These are phyloP conservation scores for Hura crepitans DNA, from an alignment of 441 rosid species.

Conservation along the genomic window DNA sequence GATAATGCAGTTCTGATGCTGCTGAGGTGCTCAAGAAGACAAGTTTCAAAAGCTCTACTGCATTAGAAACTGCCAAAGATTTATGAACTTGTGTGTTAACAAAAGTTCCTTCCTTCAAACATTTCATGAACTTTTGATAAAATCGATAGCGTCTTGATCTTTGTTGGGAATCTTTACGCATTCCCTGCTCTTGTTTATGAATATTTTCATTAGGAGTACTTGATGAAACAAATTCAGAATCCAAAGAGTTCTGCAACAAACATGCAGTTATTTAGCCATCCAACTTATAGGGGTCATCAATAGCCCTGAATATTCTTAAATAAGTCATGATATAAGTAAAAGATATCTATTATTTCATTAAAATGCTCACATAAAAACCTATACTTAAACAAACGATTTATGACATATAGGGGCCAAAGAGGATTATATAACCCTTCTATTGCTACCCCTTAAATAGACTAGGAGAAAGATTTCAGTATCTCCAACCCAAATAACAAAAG, in stretches of 20 bases:
- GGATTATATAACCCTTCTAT: background rate
- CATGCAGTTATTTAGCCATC: conserved; percentile 17
- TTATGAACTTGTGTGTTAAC: conserved; percentile 48
- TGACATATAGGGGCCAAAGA: background rate
- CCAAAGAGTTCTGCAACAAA: conserved; percentile 41
- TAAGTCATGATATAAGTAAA: background rate
- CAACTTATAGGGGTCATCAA: conserved; percentile 16
- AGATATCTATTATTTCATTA: background rate
- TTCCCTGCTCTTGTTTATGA: conserved; percentile 35
- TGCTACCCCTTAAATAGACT: background rate
- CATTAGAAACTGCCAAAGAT: conserved; percentile 90
- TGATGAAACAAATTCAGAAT: conserved; percentile 43
- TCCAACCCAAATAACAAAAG: background rate
- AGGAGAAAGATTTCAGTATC: background rate
- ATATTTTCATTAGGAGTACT: conserved; percentile 32
- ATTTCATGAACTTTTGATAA: conserved; percentile 53
- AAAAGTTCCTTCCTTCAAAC: conserved; percentile 52
- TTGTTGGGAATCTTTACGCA: conserved; percentile 38
- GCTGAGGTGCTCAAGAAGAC: conserved; percentile 82
- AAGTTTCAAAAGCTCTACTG: conserved; percentile 88
- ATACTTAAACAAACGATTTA: background rate
- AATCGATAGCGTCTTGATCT: conserved; percentile 46
- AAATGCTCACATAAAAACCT: background rate
- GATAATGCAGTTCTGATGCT: conserved; percentile 55
- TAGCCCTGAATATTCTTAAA: conserved; percentile 12